A percentile compares a stretch with the other conserved stretches of the same genome.
These are phyloP conservation scores for Lepidium africanum DNA, from an alignment of 345 rosid genomes.

Conservation along the genomic window DNA sequence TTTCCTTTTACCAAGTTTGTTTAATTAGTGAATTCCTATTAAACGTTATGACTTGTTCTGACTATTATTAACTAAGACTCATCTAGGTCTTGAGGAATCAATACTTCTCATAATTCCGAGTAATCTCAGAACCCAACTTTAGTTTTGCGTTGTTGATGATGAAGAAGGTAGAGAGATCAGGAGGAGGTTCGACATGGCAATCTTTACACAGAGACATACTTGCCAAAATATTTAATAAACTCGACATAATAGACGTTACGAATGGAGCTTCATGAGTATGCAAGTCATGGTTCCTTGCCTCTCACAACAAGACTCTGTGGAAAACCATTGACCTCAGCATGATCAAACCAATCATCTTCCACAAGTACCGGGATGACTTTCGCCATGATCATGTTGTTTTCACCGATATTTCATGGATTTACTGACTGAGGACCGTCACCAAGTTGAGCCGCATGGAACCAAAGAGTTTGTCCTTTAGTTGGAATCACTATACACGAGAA, in stretches of 20 bases:
- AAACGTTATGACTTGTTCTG: too few relatives aligned
- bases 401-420: too few relatives aligned
- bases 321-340: not conserved
- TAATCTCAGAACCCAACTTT: not conserved
- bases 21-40: too few relatives aligned
- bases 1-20: too few relatives aligned
- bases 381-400: too few relatives aligned
- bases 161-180: not conserved
- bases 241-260: not conserved
- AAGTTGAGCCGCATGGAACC: not conserved
- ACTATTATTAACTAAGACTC: too few relatives aligned
- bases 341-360: too few relatives aligned
- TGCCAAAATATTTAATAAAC: not conserved
- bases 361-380: too few relatives aligned
- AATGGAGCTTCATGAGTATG: not conserved
- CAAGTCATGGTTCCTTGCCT: conserved; percentile 7
- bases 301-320: conserved; percentile 9
- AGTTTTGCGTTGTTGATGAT: not conserved
- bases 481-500: not conserved
- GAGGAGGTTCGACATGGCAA: not conserved
- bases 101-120: too few relatives aligned
- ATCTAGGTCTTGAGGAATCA: too few relatives aligned
- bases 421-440: not conserved
- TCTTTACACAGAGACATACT: conserved; percentile 2
- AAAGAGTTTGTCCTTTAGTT: not conserved